Percentiles rank a stretch among this genome's conserved stretches.
These are phyloP conservation scores for Pichia sporocuriosa DNA, from an alignment of 805 yeast species.

Conservation along the genomic window DNA sequence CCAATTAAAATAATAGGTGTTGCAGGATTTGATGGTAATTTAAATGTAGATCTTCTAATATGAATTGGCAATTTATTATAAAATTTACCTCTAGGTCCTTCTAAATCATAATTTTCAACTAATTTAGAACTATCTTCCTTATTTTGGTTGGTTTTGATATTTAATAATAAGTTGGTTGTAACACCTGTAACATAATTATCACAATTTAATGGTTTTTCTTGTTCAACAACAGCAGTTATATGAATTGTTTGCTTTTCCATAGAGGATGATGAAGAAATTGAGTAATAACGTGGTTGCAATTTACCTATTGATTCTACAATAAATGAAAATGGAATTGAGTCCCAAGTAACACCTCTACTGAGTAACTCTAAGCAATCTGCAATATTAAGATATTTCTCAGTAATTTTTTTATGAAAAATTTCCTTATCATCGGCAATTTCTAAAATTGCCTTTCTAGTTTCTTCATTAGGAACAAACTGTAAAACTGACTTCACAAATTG, in stretches of 20 bases:
- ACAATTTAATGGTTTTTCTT: slow-evolving; percentile 31
- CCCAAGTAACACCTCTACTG: slow-evolving; percentile 67
- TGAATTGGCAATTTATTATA: slow-evolving; percentile 69
- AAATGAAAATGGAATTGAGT: slow-evolving; percentile 71
- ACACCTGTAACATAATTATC: slow-evolving; percentile 66
- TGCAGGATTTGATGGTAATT: slow-evolving; percentile 77
- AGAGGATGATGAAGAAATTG: slow-evolving; percentile 85
- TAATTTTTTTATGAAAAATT: slow-evolving; percentile 58
- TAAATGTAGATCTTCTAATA: slow-evolving; percentile 90
- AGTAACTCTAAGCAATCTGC: slow-evolving; percentile 64
- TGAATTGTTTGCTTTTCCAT: slow-evolving; percentile 70
- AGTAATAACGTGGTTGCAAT: slow-evolving; percentile 91
- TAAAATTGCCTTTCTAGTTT: slow-evolving; percentile 41
- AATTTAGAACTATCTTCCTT: slow-evolving; percentile 35
- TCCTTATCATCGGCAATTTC: slow-evolving; percentile 62
- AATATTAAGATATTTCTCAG: slow-evolving; percentile 55
- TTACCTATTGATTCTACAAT: slow-evolving; percentile 74
- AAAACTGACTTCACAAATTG: slow-evolving; percentile 69
- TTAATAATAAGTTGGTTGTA: slow-evolving; percentile 78
- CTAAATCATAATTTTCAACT: slow-evolving; percentile 56
- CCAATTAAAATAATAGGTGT: slow-evolving; percentile 90
- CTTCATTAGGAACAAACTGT: slow-evolving; percentile 72
- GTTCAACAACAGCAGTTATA: slow-evolving; percentile 90
- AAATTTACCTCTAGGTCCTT: slow-evolving; percentile 76
- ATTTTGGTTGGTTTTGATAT: slow-evolving; percentile 57